Base-by-base conservation (phyloP, 192 early-diverging fungal species). In the Linnemannia elongata region DNA sequence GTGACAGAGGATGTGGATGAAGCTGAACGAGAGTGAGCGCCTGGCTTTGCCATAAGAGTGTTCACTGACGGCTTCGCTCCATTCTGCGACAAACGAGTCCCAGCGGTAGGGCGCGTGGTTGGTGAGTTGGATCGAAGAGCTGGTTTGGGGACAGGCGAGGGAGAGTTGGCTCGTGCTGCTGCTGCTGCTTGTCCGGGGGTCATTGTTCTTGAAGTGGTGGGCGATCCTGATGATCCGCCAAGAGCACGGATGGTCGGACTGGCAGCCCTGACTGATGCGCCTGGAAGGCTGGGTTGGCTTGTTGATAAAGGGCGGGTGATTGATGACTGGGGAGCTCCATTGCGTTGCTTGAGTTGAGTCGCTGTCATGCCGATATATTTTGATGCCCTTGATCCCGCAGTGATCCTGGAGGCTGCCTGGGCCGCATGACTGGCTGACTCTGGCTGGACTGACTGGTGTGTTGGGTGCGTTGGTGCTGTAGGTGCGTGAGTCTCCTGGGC, bases 311-410 rank as follows among this genome's bases (percentile, higher is more conserved):
- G 49, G 36, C 77, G 71, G 4, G 80, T 68, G 4, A 66, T 7
- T 38, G 38, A 74, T 35, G 72, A 42, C 44, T 38, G 76, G n/a
- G 72, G 82, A 27, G 70, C 60, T 60, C 41, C 75, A 52, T 79
- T 81, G 47, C 86, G 86, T 38, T 90, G 87, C 66, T 90, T 90
- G 10, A 93, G 88, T 44, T 93, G 92, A 33, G 77, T 89, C 24
- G 92, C 91, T 0, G 90, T 91, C 87, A 93, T 88, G 18, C 92
- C 90, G 36, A 93, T 84, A 47, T 93, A 93, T 33, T 88, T 90
- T 54, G 90, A 90, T 17, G 92, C 92, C n/a, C 90, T 82, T 35
- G 92, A 93, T 52, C 92, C 92, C 38, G 83, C 88, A 17, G 90
- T 90, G 45, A 93, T 91, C 15, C 88, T 82, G 36, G 88, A 83